Percentiles rank a stretch among this genome's conserved stretches.
Conservation (phyloP, 2,329 filamentous ascomycete genomes). For the Xylaria sp. region DNA sequence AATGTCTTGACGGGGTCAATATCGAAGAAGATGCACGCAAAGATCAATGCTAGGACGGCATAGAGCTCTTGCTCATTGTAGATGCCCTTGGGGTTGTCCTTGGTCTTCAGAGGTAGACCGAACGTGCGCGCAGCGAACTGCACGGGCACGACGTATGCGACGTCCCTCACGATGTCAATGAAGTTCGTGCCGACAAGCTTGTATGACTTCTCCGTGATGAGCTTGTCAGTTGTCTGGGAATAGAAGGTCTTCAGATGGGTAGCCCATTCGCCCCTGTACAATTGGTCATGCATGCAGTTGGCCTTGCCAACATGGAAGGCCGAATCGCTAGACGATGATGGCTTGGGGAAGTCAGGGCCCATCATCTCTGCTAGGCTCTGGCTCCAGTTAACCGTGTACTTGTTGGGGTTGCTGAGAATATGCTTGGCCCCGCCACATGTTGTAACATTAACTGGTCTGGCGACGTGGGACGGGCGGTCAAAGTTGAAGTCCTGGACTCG, state of each 20-base stretch:
- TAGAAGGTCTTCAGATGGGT: slow-evolving; percentile 63
- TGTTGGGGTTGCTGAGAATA: slow-evolving; percentile 68
- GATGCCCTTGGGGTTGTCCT: slow-evolving; percentile 65
- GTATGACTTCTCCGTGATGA: slow-evolving; percentile 74
- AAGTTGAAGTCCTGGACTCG: slow-evolving; percentile 77
- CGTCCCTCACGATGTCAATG: slow-evolving; percentile 77
- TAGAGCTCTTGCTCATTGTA: slow-evolving; percentile 69
- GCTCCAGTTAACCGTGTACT: slow-evolving; percentile 74
- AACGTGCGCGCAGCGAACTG: slow-evolving; percentile 72
- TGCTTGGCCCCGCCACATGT: slow-evolving; percentile 71
- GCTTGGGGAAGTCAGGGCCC: slow-evolving; percentile 54
- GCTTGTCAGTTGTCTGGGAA: slow-evolving; percentile 66
- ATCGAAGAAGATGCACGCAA: slow-evolving; percentile 67
- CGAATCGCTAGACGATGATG: slow-evolving; percentile 62
- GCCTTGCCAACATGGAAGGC: slow-evolving; percentile 62
- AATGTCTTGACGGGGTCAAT: slow-evolving; percentile 68
- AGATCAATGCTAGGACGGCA: slow-evolving; percentile 67
- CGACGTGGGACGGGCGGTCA: slow-evolving; percentile 65
- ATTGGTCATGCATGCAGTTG: slow-evolving; percentile 64
- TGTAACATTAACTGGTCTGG: slow-evolving; percentile 65
- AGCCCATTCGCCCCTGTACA: slow-evolving; percentile 65
- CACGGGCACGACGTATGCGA: slow-evolving; percentile 74
- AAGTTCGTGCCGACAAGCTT: slow-evolving; percentile 69
- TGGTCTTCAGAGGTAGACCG: slow-evolving; percentile 74
- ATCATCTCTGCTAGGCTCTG: slow-evolving; percentile 72